Evolutionary conservation across 2,329 filamentous ascomycete genomes (phyloP).

Genomic region (Elsinoe necatrix): DNA sequence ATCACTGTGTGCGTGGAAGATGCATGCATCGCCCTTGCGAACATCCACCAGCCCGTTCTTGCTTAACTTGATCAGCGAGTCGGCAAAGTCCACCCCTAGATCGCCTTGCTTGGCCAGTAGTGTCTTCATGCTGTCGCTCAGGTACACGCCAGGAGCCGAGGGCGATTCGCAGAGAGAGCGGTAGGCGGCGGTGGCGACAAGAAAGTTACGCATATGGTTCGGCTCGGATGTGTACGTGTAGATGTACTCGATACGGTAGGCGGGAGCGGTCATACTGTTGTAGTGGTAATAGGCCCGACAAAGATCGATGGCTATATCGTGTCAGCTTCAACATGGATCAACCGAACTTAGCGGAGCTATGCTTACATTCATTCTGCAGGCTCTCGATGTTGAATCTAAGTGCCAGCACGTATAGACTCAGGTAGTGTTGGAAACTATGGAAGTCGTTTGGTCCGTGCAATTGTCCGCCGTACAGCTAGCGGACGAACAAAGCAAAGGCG

Average conservation of each 20-base stretch:
- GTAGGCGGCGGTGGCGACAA: conserved; percentile 28
- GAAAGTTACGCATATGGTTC: conserved; percentile 28
- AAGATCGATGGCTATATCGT: conserved; percentile 26
- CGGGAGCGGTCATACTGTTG: conserved; percentile 28
- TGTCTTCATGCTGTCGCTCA: conserved; percentile 24
- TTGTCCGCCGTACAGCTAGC: conserved; percentile 26
- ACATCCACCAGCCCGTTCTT: conserved; percentile 25
- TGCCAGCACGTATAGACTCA: conserved; percentile 28
- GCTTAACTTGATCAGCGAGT: conserved; percentile 24
- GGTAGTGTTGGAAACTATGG: conserved; percentile 29
- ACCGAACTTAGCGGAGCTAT: background rate
- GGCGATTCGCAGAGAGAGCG: conserved; percentile 23
- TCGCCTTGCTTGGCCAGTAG: conserved; percentile 24
- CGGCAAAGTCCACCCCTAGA: conserved; percentile 26
- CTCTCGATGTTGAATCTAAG: conserved; percentile 24
- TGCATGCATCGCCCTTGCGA: conserved; percentile 25
- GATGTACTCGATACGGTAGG: conserved; percentile 32
- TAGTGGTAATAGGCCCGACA: conserved; percentile 27
- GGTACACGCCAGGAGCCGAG: conserved; percentile 17
- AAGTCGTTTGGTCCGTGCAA: conserved; percentile 29
- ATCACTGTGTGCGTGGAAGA: conserved; percentile 26
- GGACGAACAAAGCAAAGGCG: conserved; percentile 26
- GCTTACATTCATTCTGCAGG: conserved; percentile 26
- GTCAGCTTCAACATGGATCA: background rate
- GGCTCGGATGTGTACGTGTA: conserved; percentile 24